A percentile compares a stretch with the other conserved stretches of the same genome.
Conservation (phyloP, 768 basidiomycete species). For the Auriculariales sp. region DNA sequence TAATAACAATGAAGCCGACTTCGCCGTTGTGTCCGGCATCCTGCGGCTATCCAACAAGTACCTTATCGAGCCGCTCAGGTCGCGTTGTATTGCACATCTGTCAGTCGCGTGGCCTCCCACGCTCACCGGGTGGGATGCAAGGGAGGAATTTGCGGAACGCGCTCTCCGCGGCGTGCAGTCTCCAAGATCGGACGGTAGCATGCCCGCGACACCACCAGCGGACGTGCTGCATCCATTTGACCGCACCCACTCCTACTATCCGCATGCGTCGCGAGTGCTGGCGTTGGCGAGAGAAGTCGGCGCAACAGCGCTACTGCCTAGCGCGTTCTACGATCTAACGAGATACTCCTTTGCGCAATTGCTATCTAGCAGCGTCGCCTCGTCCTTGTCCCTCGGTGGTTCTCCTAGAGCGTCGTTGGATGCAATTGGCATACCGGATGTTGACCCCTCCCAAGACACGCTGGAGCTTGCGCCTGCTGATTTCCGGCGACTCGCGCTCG, state of each 20-base stretch:
- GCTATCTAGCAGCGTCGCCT: conserved; percentile 23
- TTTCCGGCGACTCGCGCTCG: conserved; percentile 52
- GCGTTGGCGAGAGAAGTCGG: conserved; percentile 57
- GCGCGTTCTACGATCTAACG: conserved; percentile 74
- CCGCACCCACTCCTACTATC: too few relatives aligned
- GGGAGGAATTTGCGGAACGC: conserved; percentile 39
- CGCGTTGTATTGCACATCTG: conserved; percentile 50
- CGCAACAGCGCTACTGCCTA: conserved; percentile 44
- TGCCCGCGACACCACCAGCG: not conserved
- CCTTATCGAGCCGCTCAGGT: conserved; percentile 52
- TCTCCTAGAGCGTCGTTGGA: conserved; percentile 10
- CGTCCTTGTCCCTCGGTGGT: too few relatives aligned
- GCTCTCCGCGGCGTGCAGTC: not conserved
- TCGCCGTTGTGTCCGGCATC: conserved; percentile 53
- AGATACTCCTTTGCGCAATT: conserved; percentile 59
- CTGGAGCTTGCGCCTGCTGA: conserved; percentile 32
- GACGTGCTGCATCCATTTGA: not conserved
- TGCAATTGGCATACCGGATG: too few relatives aligned
- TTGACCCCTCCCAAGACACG: conserved; percentile 6
- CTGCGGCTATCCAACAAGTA: conserved; percentile 66
- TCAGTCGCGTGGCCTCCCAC: conserved; percentile 54
- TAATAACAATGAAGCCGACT: conserved; percentile 53
- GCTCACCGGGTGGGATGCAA: conserved; percentile 53
- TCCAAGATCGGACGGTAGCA: not conserved
- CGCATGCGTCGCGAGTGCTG: conserved; percentile 58